These are phyloP conservation scores for Penicillium egyptiacum DNA, from an alignment of 495 filamentous ascomycete species.

Conservation along the genomic window DNA sequence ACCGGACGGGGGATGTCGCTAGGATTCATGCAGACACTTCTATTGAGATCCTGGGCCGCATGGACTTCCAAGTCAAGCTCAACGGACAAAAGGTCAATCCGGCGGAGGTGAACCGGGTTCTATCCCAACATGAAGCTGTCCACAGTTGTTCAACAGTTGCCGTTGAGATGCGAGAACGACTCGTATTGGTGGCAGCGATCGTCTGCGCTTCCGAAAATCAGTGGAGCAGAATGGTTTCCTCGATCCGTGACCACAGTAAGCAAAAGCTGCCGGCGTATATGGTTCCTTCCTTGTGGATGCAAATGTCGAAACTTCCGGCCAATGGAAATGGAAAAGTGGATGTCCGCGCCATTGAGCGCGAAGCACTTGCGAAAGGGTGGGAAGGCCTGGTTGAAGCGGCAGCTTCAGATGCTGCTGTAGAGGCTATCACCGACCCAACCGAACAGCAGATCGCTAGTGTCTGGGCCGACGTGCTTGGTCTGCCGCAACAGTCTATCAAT, in stretches of 20 bases:
- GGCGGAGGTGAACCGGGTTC: conserved; percentile 29
- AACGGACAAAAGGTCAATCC: conserved; percentile 45
- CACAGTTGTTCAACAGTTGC: conserved; percentile 11
- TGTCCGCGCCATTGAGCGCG: conserved; percentile 10
- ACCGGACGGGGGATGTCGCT: conserved; percentile 38
- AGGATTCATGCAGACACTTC: conserved; percentile 29
- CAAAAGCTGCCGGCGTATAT: conserved; percentile 22
- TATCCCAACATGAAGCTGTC: conserved; percentile 3
- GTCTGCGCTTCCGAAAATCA: conserved; percentile 1
- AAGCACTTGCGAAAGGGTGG: conserved; percentile 6
- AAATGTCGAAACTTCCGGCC: conserved; percentile 11
- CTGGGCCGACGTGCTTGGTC: conserved; percentile 38
- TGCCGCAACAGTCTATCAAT: conserved; percentile 24
- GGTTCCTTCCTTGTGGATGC: conserved; percentile 26
- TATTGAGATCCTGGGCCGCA: conserved; percentile 41
- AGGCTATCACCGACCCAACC: conserved; percentile 5
- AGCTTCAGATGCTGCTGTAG: neutral
- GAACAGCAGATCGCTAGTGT: conserved; percentile 30
- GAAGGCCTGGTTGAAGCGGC: neutral
- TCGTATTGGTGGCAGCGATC: conserved; percentile 21
- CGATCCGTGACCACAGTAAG: conserved; percentile 6
- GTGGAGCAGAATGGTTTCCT: conserved; percentile 12
- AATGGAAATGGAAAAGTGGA: conserved; percentile 25
- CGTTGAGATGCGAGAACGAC: conserved; percentile 13
- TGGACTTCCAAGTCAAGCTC: conserved; percentile 48